A percentile compares a stretch with the other conserved stretches of the same genome.
phyloP scores from a whole-genome alignment of 2,329 filamentous ascomycete genomes.

The Penicillium polonicum region DNA sequence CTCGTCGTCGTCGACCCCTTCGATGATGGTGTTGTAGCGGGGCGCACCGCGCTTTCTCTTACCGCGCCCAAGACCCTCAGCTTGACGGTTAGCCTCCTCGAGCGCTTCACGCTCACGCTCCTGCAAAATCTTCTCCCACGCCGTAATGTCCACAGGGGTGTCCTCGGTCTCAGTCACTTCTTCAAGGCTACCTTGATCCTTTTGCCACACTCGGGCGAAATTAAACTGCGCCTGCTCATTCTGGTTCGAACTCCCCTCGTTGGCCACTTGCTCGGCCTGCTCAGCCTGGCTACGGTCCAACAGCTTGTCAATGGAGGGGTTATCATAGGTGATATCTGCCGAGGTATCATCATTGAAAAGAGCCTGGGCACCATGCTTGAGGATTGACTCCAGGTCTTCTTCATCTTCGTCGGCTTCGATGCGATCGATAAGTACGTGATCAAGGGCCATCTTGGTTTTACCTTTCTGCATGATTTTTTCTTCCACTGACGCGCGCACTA shows the following conservation, averaged over 20 bases:
- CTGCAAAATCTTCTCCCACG: slow-evolving; percentile 89
- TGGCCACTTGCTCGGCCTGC: slow-evolving; percentile 62
- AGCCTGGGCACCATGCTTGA: slow-evolving; percentile 82
- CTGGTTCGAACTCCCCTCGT: background rate
- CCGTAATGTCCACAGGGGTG: slow-evolving; percentile 60
- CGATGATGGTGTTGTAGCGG: slow-evolving; percentile 21
- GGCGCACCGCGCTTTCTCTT: slow-evolving; percentile 67
- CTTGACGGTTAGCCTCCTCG: slow-evolving; percentile 66
- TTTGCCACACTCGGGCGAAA: slow-evolving; percentile 88
- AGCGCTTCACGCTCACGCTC: slow-evolving; percentile 76
- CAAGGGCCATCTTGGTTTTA: slow-evolving; percentile 91
- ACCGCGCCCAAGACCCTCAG: slow-evolving; percentile 80
- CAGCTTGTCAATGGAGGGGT: slow-evolving; percentile 78
- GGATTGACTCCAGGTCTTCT: slow-evolving; percentile 79
- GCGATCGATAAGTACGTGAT: slow-evolving; percentile 89
- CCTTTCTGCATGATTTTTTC: slow-evolving; percentile 97
- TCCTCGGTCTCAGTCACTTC: slow-evolving; percentile 54
- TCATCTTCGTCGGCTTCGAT: slow-evolving; percentile 83
- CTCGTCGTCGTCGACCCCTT: slow-evolving; percentile 16
- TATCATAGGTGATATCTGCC: slow-evolving; percentile 77
- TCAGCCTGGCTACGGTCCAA: slow-evolving; percentile 84
- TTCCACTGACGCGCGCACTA: slow-evolving; percentile 84
- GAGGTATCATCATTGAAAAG: slow-evolving; percentile 73
- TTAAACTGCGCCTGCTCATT: slow-evolving; percentile 77
- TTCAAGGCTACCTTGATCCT: slow-evolving; percentile 68